Evolutionary conservation across 495 filamentous ascomycete species (phyloP), one percentile per base, ranked within the genome.

Genomic region (Clohesyomyces aquaticus): DNA sequence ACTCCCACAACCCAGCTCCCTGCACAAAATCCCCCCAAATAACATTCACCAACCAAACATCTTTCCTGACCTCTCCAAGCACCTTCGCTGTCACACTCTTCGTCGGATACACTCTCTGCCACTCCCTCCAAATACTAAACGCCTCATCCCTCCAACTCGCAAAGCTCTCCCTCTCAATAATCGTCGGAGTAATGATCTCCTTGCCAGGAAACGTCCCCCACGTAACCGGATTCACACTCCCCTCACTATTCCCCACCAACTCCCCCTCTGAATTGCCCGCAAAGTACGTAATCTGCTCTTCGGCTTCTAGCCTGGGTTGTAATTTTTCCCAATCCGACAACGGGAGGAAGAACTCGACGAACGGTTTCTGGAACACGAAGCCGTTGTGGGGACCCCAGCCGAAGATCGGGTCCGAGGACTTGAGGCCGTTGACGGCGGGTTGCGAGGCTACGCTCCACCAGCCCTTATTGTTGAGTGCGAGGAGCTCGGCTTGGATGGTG

Each of bases 381-480:
- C 94, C 94, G 65, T 91, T 86, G 42, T 83, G 85, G 0, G 94
- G 94, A 12, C 94, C 94, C 94, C 94, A 98, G 59, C 94, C 94
- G 73, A 96, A 96, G 55, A 89, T 80, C n/a, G 80, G 74, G 74
- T 98, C 85, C 56, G 82, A 82, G 60, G 87, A 91, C 38, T 81
- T 82, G 4, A 91, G 75, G 29, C 91, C 91, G 70, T 97, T 93
- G 23, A 96, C 91, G 29, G 94, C 91, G 23, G 94, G 94, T 71
- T 98, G 94, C n/a, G 90, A 94, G 22, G 94, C 94, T 12, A 98
- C 84, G 3, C 91, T 96, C 95, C 93, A 97, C 90, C 92, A 96
- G 50, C 91, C 90, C 67, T 89, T 89, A 43, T 81, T 77, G 69
- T 93, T 96, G 48, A 98, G 80, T 27, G 77, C 75, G 56, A 93